Conservation (phyloP, 2,329 filamentous ascomycete species). For the Trichoderma oligosporum region DNA sequence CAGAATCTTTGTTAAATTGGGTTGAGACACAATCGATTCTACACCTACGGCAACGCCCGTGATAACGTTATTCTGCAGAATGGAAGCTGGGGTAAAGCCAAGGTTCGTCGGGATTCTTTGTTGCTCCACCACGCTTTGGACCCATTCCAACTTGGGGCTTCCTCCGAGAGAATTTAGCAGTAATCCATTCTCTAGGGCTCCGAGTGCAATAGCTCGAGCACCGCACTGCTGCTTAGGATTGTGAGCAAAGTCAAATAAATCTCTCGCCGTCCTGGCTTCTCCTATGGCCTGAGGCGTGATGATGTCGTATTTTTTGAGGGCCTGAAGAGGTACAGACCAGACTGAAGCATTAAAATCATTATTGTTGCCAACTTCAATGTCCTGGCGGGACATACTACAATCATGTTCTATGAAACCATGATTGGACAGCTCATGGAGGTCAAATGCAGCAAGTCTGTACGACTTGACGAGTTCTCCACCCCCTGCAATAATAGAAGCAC, state of each 20-base stretch:
- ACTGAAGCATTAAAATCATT: conserved; percentile 12
- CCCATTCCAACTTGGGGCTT: neutral
- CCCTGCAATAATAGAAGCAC: neutral
- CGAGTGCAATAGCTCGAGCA: neutral
- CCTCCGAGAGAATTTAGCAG: neutral
- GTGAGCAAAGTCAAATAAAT: conserved; percentile 8
- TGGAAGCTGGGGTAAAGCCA: neutral
- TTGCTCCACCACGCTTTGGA: neutral
- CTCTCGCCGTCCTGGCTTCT: neutral
- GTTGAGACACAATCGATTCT: neutral
- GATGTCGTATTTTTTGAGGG: neutral
- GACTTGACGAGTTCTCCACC: neutral
- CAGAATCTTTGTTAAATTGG: neutral
- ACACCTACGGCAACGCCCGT: neutral
- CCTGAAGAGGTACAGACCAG: neutral
- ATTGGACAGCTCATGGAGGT: conserved; percentile 2
- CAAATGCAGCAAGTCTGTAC: neutral
- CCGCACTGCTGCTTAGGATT: conserved; percentile 6
- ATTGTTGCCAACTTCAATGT: neutral
- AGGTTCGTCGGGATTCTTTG: conserved; percentile 12
- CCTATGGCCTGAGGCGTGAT: neutral
- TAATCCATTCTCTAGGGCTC: conserved; percentile 7
- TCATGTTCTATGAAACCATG: conserved; percentile 12
- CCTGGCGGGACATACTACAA: neutral
- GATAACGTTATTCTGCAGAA: neutral